phyloP scores from a whole-genome alignment of 1,284 basidiomycete species.

The Ceratobasidium papillatum region DNA sequence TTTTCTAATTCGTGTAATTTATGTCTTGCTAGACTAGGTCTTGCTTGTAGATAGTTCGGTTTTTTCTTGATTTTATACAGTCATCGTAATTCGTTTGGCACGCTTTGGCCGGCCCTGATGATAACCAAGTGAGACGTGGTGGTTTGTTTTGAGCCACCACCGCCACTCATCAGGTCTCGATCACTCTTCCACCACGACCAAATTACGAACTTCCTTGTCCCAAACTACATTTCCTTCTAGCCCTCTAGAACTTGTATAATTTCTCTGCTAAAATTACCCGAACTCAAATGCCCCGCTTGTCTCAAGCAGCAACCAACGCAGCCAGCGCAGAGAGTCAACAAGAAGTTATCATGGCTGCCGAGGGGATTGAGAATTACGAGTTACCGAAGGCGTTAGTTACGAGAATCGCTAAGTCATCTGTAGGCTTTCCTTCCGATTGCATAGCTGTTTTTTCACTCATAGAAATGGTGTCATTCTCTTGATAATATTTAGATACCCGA shows the following conservation, averaged over 20 bases:
- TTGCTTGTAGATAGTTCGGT: not conserved
- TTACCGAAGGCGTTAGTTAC: slow-evolving; percentile 82
- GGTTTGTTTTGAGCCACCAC: not conserved
- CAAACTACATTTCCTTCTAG: too few relatives aligned
- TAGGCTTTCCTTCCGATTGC: slow-evolving; percentile 51
- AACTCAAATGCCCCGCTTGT: slow-evolving; percentile 31
- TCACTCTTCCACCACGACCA: too few relatives aligned
- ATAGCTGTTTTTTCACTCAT: not conserved
- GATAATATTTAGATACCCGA: slow-evolving; percentile 71
- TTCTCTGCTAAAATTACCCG: not conserved
- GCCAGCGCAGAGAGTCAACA: slow-evolving; percentile 71
- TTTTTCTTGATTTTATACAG: slow-evolving; percentile 3
- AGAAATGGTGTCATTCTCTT: not conserved
- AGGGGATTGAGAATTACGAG: slow-evolving; percentile 87
- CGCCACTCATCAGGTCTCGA: not conserved
- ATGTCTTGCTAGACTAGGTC: not conserved
- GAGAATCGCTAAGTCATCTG: slow-evolving; percentile 77
- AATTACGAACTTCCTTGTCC: too few relatives aligned
- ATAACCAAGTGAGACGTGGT: not conserved
- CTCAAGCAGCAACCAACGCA: slow-evolving; percentile 31
- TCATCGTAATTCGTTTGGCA: not conserved
- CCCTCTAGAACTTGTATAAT: too few relatives aligned
- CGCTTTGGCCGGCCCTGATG: not conserved
- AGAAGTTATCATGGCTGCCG: slow-evolving; percentile 65
- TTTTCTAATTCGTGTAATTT: not conserved